A percentile compares a stretch with the other conserved stretches of the same genome.
phyloP scores from a whole-genome alignment of 2,329 filamentous ascomycete genomes.

The Fusarium torreyae region DNA sequence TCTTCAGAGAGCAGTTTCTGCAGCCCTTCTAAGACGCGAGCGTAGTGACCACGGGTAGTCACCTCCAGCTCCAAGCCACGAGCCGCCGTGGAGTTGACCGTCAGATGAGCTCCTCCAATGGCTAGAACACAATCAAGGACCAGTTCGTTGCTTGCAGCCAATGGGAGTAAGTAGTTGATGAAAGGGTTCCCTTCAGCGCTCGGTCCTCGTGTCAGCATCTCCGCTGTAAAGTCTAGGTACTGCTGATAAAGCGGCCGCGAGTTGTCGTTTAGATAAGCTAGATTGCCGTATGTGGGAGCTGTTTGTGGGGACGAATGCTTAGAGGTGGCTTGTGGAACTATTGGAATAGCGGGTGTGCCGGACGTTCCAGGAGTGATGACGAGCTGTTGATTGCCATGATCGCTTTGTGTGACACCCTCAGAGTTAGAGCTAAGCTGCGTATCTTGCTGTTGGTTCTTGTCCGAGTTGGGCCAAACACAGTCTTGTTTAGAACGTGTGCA shows the following conservation, averaged over 20 bases:
- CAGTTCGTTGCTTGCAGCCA: conserved; percentile 5
- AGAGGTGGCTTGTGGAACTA: not conserved
- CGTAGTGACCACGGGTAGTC: conserved; percentile 13
- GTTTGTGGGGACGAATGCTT: not conserved
- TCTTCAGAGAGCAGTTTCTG: conserved; percentile 10
- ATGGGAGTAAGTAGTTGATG: conserved; percentile 15
- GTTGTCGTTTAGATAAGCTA: conserved; percentile 13
- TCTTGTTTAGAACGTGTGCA: conserved; percentile 4
- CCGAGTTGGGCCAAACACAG: not conserved
- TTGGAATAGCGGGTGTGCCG: too few relatives aligned
- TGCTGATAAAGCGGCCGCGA: conserved; percentile 23
- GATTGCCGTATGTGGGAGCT: conserved; percentile 9
- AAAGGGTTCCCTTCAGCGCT: conserved; percentile 18
- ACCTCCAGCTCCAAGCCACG: conserved; percentile 14
- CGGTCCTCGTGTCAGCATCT: conserved; percentile 12
- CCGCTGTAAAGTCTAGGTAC: conserved; percentile 12
- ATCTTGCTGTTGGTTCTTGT: not conserved
- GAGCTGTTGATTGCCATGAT: not conserved
- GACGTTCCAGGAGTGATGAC: not conserved
- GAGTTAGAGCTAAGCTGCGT: not conserved
- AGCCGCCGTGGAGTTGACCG: not conserved
- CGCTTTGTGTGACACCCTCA: not conserved
- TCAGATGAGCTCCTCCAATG: conserved; percentile 18
- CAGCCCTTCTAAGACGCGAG: not conserved
- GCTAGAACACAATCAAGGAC: conserved; percentile 21